Evolutionary conservation across 1,139 yeast species (phyloP), one percentile per base, ranked within the genome.

Genomic region (Pichiaceae sp.): DNA sequence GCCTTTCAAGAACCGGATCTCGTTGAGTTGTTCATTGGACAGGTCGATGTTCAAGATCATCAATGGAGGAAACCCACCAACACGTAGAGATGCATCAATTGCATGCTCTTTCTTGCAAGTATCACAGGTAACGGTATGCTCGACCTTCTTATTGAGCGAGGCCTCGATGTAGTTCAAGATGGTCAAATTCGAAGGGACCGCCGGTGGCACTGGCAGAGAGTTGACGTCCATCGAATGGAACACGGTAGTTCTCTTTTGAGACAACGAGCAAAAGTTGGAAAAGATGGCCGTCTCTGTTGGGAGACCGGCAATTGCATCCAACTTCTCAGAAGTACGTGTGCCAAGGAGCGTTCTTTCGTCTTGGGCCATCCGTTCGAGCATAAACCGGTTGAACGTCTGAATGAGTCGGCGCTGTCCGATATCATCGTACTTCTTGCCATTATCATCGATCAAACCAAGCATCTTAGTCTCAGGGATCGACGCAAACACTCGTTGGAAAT

Each of bases 41-140:
- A 81, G 59, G 39, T 72, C 67, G 20, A 81, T 53, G 47, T 80
- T 80, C 32, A 87, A 60, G 6, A 81, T 72, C 29, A 87, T 57
- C 7, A 86, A 65, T 2, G 80, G 75, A 0, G 96, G 93, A 14
- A 85, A 61, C 34, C 66, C 66, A 17, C 64, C 62, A 2, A 75
- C 70, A 0, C 66, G 59, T 35, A 70, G 68, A 23, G 66, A 63
- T 7, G 72, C 66, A 42, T 78, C 80, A 24, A 80, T 62, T 6
- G 63, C 56, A 46, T 81, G 89, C 34, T 60, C 60, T 34, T 60
- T 60, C 3, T 63, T 57, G 44, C 81, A 74, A 20, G 55, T 54
- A 9, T 66, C 70, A 49, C 81, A 75, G 51, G 70, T 61, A 3
- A 72, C 69, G n/a, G 68, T 59, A 20, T 68, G 63, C 37, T 71